Evolutionary conservation across 2,329 filamentous ascomycete species (phyloP), one percentile per base, ranked within the genome.

Genomic region (Colletotrichum zoysiae): DNA sequence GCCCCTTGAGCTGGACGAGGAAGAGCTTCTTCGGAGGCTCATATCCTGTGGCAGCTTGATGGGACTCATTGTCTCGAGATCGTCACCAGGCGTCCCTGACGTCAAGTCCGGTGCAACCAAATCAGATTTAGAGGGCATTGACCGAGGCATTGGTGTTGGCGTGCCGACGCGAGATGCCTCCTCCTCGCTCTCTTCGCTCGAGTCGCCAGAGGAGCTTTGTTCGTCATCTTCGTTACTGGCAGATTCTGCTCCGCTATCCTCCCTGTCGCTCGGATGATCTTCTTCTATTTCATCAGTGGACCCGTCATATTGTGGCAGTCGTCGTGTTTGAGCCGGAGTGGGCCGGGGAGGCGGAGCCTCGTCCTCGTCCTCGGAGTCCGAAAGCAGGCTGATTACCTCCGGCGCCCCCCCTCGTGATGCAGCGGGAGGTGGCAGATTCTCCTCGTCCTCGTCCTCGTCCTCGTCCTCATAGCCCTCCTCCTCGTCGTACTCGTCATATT

Each of bases 361-460:
- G 18, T 68, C 65, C 7, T 74, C 73, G 33, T 74, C 71, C 20
- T 74, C 73, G 1, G 73, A 74, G 20, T 74, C 73, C 53, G 73
- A 74, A 12, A 74, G 56, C 58, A 74, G 69, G 44, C 62, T 65
- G 42, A 74, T 74, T 20, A 74, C 65, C 44, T 74, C 60, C 11
- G 72, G 67, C 3, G 66, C 57, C 6, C 63, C 71, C 33, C n/a
- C 61, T 40, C 55, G 56, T 42, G 53, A 23, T 14, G 64, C 48
- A 16, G 53, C 20, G 18, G 64, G 63, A 11, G 65, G 60, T 12
- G 44, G 65, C 5, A 56, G 48, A 9, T 70, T 65, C 16, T 75
- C 68, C 33, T 70, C 53, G 40, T 70, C 73, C 38, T 58, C 65
- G 16, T 69, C 70, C 18, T 74, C 65, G 12, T 69, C 26, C 26